Base-by-base conservation (phyloP, 2,329 filamentous ascomycete genomes). In the Trichoderma atroviride region DNA sequence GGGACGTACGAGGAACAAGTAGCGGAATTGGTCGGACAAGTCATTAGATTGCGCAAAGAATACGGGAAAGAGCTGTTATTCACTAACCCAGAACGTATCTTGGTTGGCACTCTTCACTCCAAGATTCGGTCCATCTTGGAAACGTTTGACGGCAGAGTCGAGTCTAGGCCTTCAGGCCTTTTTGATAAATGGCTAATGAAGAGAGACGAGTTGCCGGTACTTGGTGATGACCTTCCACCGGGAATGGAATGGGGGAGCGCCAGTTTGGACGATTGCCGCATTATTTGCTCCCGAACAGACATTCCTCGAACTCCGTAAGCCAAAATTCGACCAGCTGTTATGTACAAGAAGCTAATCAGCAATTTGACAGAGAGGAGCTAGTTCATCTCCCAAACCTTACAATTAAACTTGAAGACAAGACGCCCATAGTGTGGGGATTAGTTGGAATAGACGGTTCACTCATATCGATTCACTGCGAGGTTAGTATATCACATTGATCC, bases 341-440 rank as follows among this genome's bases (percentile, higher is more conserved):
- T 5, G n/a, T 27, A 29, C 35, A 37, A 16, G 52, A 19, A 33
- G 40, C 37, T 57, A 66, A 57, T 14, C 37, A n/a, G 19, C 29
- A 58, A 37, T 1, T 22, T 19, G 27, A 9, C 40, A 84, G 82
- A 71, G 77, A 81, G 11, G 85, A 79, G 14, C 76, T 86, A 31
- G 73, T 79, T 69, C 75, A 76, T 27, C 79, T 86, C 53, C 85
- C 85, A 2, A 87, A 81, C 71, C 76, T 82, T 47, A 80, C 82
- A 1, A 78, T 89, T 24, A 83, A 84, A 64, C 75, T 81, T 0
- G 74, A 77, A 1, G 81, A 85, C 22, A 83, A 81, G 1, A 83
- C 79, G 1, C 83, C 85, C 0, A 79, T 92, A 5, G 87, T 89
- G 0, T 93, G 91, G 91, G 86, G 85, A 0, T 91, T 92, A 62